Evolutionary conservation across 2,329 filamentous ascomycete species (phyloP), one percentile per base, ranked within the genome.

Genomic region (Claviceps maximensis): DNA sequence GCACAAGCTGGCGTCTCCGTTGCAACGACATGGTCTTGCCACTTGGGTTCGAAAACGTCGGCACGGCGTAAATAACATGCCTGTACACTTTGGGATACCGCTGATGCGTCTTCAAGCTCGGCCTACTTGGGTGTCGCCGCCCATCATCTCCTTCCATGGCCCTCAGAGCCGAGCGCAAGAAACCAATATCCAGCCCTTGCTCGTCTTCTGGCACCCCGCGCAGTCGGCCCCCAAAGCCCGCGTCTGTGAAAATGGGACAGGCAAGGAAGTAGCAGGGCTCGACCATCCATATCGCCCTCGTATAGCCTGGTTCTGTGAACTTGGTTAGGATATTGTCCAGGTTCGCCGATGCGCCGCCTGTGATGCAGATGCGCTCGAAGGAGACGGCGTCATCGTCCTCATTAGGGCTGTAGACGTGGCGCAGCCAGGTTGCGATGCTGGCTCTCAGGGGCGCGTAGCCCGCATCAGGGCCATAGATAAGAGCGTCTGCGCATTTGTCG

Each of bases 11-110:
- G 57, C 82, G 71, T 3, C 93, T 79, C 29, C 85, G 78, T 19
- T 69, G 65, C 3, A 89, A 67, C 15, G 83, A 82, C 83, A 94
- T 91, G 3, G 87, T 89, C 62, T 84, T 85, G 31, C 85, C 88
- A 0, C 86, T 89, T 0, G 93, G 93, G 63, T 97, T 97, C 49
- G 87, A 82, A 66, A 90, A 94, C 0, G 89, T 89, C 0, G 93
- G 88, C 15, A 95, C 89, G 33, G 82, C 80, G 66, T 97, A 97
- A 60, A 98, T 84, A 59, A 96, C 66, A 64, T 96, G 87, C 52
- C 83, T 83, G 71, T 95, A 97, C 53, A 87, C 78, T 62, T 95
- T 95, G 46, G 27, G 23, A 4, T 49, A 53, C 10, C 46, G 51
- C 27, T n/a, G 25, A 25, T 44, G 46, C 21, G 44, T 41, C 36